phyloP scores from a whole-genome alignment of 768 basidiomycete species.

The Daedaleopsis nitida region DNA sequence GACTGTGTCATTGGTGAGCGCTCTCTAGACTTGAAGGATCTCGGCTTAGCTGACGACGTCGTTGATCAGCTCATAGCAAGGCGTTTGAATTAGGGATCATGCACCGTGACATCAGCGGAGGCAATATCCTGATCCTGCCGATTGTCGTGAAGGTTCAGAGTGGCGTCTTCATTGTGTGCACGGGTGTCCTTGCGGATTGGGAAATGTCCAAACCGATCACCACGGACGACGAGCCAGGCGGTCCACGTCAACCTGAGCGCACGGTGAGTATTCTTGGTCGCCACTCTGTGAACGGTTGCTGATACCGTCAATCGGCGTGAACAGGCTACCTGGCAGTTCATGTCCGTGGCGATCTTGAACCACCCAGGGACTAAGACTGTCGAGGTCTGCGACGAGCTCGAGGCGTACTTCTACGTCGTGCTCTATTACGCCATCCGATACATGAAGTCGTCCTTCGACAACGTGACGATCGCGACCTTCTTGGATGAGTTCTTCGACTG shows the following conservation, averaged over 20 bases:
- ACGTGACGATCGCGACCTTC: not conserved
- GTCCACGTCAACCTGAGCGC: not conserved
- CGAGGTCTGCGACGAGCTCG: slow-evolving; percentile 19
- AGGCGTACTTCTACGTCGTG: slow-evolving; percentile 20
- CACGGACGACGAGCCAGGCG: not conserved
- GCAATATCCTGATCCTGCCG: slow-evolving; percentile 8
- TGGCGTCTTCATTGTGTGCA: not conserved
- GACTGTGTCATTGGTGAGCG: not conserved
- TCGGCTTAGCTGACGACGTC: no score
- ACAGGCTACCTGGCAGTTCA: slow-evolving; percentile 24
- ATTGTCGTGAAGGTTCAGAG: not conserved
- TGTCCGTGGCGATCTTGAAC: slow-evolving; percentile 3
- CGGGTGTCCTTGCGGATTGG: slow-evolving; percentile 4
- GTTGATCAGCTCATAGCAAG: not conserved
- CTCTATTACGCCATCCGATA: slow-evolving; percentile 11
- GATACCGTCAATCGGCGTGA: no score
- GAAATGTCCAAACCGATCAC: not conserved
- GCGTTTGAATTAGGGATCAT: not conserved
- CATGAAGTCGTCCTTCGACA: not conserved
- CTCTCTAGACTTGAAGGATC: no score
- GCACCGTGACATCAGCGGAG: slow-evolving; percentile 14
- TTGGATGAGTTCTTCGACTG: slow-evolving; percentile 10
- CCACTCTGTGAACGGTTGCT: no score
- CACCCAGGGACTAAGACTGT: not conserved
- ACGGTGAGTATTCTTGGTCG: not conserved